A percentile compares a stretch with the other conserved stretches of the same genome.
These are phyloP conservation scores for Suillus decipiens DNA, from an alignment of 768 basidiomycete genomes.

Conservation along the genomic window DNA sequence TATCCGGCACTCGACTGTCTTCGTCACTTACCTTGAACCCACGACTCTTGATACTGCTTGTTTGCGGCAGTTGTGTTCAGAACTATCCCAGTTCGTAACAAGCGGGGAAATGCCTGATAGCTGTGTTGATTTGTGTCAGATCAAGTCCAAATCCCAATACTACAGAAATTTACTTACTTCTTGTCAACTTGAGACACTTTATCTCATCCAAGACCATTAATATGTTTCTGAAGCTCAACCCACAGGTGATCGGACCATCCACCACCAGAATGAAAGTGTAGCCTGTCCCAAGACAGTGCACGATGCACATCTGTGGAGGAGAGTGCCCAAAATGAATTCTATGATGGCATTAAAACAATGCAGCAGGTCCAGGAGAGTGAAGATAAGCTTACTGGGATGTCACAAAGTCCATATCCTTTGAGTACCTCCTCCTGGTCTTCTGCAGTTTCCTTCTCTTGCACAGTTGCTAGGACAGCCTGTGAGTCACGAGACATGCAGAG, in stretches of 20 bases:
- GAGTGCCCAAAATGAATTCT: slow-evolving; percentile 39
- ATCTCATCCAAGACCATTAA: slow-evolving; percentile 16
- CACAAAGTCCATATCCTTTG: neutral
- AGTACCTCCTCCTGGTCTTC: neutral
- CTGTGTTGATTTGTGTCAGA: neutral
- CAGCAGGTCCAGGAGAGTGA: neutral
- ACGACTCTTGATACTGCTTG: too few relatives aligned
- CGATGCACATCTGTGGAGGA: slow-evolving; percentile 34
- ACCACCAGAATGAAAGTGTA: slow-evolving; percentile 35
- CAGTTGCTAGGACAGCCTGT: neutral
- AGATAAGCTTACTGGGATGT: neutral
- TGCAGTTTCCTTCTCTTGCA: neutral
- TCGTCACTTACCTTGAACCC: too few relatives aligned
- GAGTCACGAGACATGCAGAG: neutral
- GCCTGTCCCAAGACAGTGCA: slow-evolving; percentile 39
- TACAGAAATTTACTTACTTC: slow-evolving; percentile 18
- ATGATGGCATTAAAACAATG: neutral
- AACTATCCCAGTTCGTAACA: too few relatives aligned
- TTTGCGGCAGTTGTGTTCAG: too few relatives aligned
- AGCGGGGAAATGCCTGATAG: neutral
- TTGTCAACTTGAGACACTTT: neutral
- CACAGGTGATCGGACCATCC: neutral
- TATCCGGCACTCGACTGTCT: too few relatives aligned
- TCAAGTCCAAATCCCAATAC: too few relatives aligned
- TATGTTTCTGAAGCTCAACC: slow-evolving; percentile 21